phyloP scores from a whole-genome alignment of 2,329 filamentous ascomycete species.

The Paecilomyces variotii region DNA sequence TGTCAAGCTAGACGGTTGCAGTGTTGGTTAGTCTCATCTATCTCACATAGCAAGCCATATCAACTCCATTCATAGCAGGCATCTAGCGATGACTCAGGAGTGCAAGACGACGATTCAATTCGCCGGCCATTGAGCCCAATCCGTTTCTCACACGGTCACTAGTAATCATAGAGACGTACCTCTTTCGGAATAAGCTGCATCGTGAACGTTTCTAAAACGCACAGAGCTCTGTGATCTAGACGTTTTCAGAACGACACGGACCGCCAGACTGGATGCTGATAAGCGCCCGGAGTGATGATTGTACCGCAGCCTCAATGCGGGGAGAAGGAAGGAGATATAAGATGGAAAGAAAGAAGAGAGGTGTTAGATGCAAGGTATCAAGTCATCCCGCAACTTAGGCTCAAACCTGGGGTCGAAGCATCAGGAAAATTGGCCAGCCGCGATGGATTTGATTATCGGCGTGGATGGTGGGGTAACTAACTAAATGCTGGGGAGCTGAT shows the following conservation, averaged over 20 bases:
- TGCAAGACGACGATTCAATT: neutral
- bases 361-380: neutral
- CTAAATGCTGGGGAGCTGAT: neutral
- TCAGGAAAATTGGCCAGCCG: neutral
- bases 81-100: neutral
- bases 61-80: neutral
- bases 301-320: neutral
- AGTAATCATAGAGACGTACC: slow-evolving; percentile 19
- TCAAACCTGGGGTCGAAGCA: neutral
- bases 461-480: neutral
- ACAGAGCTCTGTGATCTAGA: neutral
- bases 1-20: slow-evolving; percentile 63
- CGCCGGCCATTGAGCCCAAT: neutral
- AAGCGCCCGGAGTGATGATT: neutral
- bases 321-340: neutral
- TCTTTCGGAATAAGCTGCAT: slow-evolving; percentile 43
- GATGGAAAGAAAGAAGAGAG: slow-evolving; percentile 7
- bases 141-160: neutral
- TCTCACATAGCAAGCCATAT: neutral
- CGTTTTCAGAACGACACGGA: neutral
- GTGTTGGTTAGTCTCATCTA: neutral
- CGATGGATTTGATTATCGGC: neutral
- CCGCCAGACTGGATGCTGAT: neutral
- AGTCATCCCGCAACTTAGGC: neutral
- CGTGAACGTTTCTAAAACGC: slow-evolving; percentile 4